Conservation (phyloP, 2,329 filamentous ascomycete species). For the Onygenales sp. region DNA sequence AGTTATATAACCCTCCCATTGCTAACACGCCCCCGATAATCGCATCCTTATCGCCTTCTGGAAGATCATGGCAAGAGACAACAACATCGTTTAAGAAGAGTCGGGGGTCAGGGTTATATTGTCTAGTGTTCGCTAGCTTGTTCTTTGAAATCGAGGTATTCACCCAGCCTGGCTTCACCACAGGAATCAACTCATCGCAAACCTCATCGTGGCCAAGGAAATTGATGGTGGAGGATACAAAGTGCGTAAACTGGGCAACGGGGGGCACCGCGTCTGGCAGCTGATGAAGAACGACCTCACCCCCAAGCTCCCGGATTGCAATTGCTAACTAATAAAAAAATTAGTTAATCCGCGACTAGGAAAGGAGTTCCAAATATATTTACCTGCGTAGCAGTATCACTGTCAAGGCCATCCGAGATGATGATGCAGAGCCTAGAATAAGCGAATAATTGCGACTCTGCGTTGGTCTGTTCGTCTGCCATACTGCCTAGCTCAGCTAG, state of each 20-base stretch:
- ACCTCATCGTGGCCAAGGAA: slow-evolving; percentile 78
- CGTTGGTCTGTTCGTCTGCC: slow-evolving; percentile 14
- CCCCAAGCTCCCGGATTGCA: slow-evolving; percentile 40
- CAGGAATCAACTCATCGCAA: slow-evolving; percentile 67
- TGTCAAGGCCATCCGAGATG: slow-evolving; percentile 29
- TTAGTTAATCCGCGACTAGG: slow-evolving; percentile 4
- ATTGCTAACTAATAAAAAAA: slow-evolving; percentile 18
- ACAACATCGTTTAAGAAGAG: slow-evolving; percentile 83
- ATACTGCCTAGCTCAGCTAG: slow-evolving; percentile 12
- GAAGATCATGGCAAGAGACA: slow-evolving; percentile 75
- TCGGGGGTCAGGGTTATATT: slow-evolving; percentile 81
- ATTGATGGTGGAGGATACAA: slow-evolving; percentile 71
- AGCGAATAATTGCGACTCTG: slow-evolving; percentile 30
- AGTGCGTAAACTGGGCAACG: slow-evolving; percentile 48
- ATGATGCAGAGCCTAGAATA: slow-evolving; percentile 39
- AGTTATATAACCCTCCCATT: slow-evolving; percentile 73
- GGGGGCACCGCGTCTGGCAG: slow-evolving; percentile 26
- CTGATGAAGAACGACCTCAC: slow-evolving; percentile 35
- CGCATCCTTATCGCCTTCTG: slow-evolving; percentile 77
- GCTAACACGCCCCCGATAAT: slow-evolving; percentile 85
- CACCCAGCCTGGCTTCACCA: slow-evolving; percentile 78
- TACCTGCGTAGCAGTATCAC: slow-evolving; percentile 34
- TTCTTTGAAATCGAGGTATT: slow-evolving; percentile 57
- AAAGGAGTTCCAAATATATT: slow-evolving; percentile 6
- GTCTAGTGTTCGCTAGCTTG: slow-evolving; percentile 67